Base-by-base conservation (phyloP, 176 grass and related monocot genomes). In the Puccinellia tenuiflora region DNA sequence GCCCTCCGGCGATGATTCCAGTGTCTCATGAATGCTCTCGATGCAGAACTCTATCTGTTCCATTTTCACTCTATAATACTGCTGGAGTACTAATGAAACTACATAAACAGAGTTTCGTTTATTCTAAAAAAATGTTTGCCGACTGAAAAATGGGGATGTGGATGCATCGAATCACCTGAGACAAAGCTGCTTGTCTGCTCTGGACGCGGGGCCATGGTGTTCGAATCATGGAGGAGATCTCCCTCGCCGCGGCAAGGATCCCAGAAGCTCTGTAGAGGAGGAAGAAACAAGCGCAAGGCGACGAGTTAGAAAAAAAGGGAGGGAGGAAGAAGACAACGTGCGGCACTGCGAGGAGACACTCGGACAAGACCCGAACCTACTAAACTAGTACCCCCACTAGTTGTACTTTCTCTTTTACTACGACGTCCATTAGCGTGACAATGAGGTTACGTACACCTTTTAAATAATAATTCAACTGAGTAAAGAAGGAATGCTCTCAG, bases 231-330 rank as follows among this genome's bases (percentile, higher is more conserved):
- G 38, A 81, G 40, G 88, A 86, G 64, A 86, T 88, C 83, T 75
- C 25, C 85, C 65, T 22, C 88, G 4, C 28, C 37, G 30, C 77
- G 31, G 64, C 37, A 84, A 21, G 86, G 70, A 91, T 92, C 79
- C 95, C 90, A 94, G 35, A 94, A 94, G 47, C 83, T 75, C 92
- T 97, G 83, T 25, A 81, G 47, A 7, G 53, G 9, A 48, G 17
- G 46, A 79, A 64, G 68, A 75, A 28, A 90, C 69, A 78, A 54
- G 14, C 73, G 28, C 63, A 47, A 80, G 66, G 39, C 86, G 70
- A 80, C 42, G 59, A 33, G 82, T 89, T 83, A 86, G 33, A 71
- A 2, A 34, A 4, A 34, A 34, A 14, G 75, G 13, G 71, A 51
- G 9, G 1, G 21, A 5, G 24, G 57, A 80, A 53, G 50, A 55